These are phyloP conservation scores for Geotrichum siamense DNA, from an alignment of 1,139 yeast genomes.

Conservation along the genomic window DNA sequence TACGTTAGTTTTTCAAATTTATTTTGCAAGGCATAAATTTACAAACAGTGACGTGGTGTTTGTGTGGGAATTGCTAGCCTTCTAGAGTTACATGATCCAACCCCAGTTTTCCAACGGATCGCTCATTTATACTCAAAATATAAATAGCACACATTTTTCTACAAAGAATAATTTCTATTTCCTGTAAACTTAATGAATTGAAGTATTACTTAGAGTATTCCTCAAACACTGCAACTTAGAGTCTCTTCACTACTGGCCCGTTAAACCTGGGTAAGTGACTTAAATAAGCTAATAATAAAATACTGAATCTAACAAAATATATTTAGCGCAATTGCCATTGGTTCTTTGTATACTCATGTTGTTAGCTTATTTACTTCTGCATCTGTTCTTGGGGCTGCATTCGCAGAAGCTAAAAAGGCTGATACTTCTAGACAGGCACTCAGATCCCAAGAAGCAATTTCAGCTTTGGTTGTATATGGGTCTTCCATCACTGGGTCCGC, in stretches of 20 bases:
- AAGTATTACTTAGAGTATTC: too few species aligned
- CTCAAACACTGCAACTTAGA: slow-evolving; percentile 6
- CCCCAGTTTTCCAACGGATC: neutral
- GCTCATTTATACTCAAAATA: neutral
- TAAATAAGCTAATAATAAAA: too few species aligned
- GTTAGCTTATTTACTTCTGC: slow-evolving; percentile 34
- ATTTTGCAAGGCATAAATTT: too few species aligned
- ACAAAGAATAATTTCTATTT: too few species aligned
- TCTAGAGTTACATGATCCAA: too few species aligned
- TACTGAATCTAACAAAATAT: too few species aligned
- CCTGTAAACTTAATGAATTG: too few species aligned
- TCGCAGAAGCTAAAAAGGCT: slow-evolving; percentile 34
- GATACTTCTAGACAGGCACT: slow-evolving; percentile 34
- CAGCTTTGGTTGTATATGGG: slow-evolving; percentile 34
- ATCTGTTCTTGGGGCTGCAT: slow-evolving; percentile 39
- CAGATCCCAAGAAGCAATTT: slow-evolving; percentile 33
- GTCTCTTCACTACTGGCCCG: slow-evolving; percentile 24
- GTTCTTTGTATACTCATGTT: slow-evolving; percentile 38
- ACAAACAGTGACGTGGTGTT: too few species aligned
- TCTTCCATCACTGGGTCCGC: slow-evolving; percentile 35
- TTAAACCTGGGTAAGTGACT: slow-evolving; percentile 18
- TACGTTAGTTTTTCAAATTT: too few species aligned
- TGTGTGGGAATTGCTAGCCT: too few species aligned
- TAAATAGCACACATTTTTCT: too few species aligned
- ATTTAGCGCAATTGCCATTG: slow-evolving; percentile 36